Evolutionary conservation across 768 basidiomycete species (phyloP).

Genomic region (Auricularia cornea): DNA sequence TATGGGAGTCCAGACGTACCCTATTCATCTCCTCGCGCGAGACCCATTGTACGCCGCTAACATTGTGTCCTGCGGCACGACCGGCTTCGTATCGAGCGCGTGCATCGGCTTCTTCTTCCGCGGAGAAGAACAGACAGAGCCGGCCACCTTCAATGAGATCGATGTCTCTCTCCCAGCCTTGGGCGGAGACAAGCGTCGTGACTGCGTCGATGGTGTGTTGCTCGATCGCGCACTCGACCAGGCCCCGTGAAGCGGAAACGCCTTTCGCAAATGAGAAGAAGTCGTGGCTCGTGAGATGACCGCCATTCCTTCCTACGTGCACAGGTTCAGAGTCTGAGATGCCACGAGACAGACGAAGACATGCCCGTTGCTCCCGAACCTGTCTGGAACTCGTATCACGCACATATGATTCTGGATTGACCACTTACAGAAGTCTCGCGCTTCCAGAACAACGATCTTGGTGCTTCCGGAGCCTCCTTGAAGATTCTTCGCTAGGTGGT

Average conservation of each 20-base stretch:
- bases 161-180: conserved; percentile 39
- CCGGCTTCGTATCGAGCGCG: conserved; percentile 47
- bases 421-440: conserved; percentile 73
- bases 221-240: conserved; percentile 48
- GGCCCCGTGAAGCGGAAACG: conserved; percentile 25
- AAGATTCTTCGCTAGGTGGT: conserved; percentile 47
- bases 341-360: neutral
- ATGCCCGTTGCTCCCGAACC: conserved; percentile 73
- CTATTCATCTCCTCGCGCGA: conserved; percentile 36
- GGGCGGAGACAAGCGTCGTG: conserved; percentile 37
- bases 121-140: conserved; percentile 39
- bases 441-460: conserved; percentile 66
- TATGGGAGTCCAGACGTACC: conserved; percentile 26
- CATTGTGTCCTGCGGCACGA: conserved; percentile 38
- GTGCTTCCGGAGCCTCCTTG: conserved; percentile 21
- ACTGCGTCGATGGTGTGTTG: conserved; percentile 43
- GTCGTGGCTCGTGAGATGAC: conserved; percentile 52
- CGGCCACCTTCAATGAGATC: conserved; percentile 57
- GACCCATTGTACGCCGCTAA: conserved; percentile 40
- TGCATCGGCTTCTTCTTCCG: conserved; percentile 32
- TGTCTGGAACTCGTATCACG: conserved; percentile 18
- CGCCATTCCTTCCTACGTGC: conserved; percentile 70
- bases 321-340: neutral
- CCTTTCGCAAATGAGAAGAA: conserved; percentile 36
- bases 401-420: conserved; percentile 11